Percentiles rank a stretch among this genome's conserved stretches.
These are phyloP conservation scores for Septoria petroselini DNA, from an alignment of 2,329 filamentous ascomycete species.

Conservation along the genomic window DNA sequence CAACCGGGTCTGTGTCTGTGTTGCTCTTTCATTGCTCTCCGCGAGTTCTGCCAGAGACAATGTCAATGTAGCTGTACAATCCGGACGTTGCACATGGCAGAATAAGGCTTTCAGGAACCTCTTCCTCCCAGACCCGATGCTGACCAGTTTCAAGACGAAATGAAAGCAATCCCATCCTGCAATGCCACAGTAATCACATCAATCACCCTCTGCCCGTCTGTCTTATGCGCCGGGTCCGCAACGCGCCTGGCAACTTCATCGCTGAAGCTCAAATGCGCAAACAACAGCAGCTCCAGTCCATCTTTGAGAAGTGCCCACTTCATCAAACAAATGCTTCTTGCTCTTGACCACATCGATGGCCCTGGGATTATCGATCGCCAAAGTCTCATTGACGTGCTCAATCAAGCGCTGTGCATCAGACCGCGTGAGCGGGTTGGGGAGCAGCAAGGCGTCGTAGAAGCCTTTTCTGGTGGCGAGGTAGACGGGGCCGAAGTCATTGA, in stretches of 20 bases:
- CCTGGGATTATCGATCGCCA: slow-evolving; percentile 20
- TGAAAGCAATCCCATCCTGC: slow-evolving; percentile 9
- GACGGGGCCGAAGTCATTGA: slow-evolving; percentile 14
- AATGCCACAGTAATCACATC: slow-evolving; percentile 14
- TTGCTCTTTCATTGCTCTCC: too few relatives aligned
- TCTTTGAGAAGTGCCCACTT: slow-evolving; percentile 4
- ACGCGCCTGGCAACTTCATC: slow-evolving; percentile 9
- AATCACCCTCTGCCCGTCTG: slow-evolving; percentile 9
- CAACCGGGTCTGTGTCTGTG: background rate
- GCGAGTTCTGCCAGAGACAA: too few relatives aligned
- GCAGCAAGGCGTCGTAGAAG: slow-evolving; percentile 18
- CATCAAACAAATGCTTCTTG: slow-evolving; percentile 9
- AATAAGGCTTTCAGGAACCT: too few relatives aligned
- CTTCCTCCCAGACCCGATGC: background rate
- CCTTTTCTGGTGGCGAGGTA: slow-evolving; percentile 23
- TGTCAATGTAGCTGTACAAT: too few relatives aligned
- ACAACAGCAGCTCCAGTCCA: slow-evolving; percentile 9
- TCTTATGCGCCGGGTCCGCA: background rate
- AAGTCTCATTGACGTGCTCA: slow-evolving; percentile 19
- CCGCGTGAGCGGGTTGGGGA: slow-evolving; percentile 14
- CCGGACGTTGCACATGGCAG: too few relatives aligned
- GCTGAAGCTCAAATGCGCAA: slow-evolving; percentile 12
- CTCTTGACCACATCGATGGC: slow-evolving; percentile 6
- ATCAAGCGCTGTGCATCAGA: slow-evolving; percentile 18
- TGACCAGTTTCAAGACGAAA: background rate